Evolutionary conservation across 2,329 filamentous ascomycete species (phyloP), one percentile per base, ranked within the genome.

Genomic region (Fusarium incarnatum): DNA sequence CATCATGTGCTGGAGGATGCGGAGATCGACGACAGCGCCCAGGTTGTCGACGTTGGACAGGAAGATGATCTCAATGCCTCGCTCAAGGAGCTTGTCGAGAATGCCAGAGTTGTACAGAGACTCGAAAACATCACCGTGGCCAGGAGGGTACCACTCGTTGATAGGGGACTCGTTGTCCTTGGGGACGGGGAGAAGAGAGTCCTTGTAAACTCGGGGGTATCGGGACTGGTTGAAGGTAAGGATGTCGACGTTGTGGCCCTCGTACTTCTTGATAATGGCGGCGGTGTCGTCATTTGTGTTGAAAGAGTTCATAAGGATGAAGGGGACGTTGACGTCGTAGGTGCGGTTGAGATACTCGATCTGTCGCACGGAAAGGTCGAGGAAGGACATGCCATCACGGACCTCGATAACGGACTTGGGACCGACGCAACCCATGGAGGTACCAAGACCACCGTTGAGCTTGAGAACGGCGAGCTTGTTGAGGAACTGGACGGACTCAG

Each of bases 271-370:
- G 87, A 99, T 99, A 84, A 99, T 99, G 83, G 94, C 94, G 70
- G 94, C 94, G 54, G 96, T 99, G 80, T 99, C 96, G 77, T 95
- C 90, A 82, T 99, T 94, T 81, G 96, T 99, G 89, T 99, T 99
- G 92, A 99, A 99, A 59, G 96, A 98, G 91, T 99, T 99, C 96
- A 99, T 99, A 77, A 99, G 91, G 75, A 99, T 91, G 83, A 99
- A 98, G 50, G 96, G 96, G 34, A 99, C 96, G 81, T 98, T 98
- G 82, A 97, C 94, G 76, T 92, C 89, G 86, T 98, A 98, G 72
- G 94, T 98, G 82, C 94, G 92, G 91, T 99, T 99, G 76, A 99
- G 91, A 87, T 94, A 97, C 86, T 99, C 96, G 80, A 99, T 97
- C 88, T 99, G 96, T 78, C 96, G 93, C 77, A 99, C 96, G 22